Evolutionary conservation across 768 basidiomycete genomes (phyloP).

Genomic region (Sarcodon aspratus): DNA sequence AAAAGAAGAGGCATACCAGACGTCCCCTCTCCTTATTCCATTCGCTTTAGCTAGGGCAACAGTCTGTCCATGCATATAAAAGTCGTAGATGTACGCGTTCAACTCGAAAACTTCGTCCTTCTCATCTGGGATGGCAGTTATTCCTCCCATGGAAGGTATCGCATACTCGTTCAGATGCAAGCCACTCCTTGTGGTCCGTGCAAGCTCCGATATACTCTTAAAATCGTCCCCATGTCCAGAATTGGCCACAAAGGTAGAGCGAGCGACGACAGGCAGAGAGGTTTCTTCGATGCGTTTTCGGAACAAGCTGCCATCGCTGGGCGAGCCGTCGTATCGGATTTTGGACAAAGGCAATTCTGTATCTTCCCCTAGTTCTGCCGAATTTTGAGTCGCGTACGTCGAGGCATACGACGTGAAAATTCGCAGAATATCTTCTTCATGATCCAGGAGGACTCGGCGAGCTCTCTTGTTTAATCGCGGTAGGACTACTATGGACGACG

Average conservation of each 20-base stretch:
- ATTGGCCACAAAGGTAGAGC: conserved; percentile 56
- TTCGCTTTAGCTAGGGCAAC: conserved; percentile 37
- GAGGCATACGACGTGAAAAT: conserved; percentile 48
- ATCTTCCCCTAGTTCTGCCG: conserved; percentile 28
- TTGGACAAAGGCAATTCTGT: conserved; percentile 37
- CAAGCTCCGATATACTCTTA: conserved; percentile 36
- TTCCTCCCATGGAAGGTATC: conserved; percentile 40
- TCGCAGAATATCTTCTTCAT: conserved; percentile 36
- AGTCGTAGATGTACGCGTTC: conserved; percentile 62
- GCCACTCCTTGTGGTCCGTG: conserved; percentile 36
- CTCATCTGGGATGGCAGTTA: conserved; percentile 12
- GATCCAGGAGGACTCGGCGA: conserved; percentile 27
- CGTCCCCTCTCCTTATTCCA: conserved; percentile 45
- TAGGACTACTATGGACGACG: conserved; percentile 46
- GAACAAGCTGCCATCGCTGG: conserved; percentile 1
- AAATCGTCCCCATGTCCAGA: conserved; percentile 57
- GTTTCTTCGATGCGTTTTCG: not conserved
- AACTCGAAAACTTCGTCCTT: conserved; percentile 22
- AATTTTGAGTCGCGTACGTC: conserved; percentile 32
- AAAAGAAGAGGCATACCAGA: conserved; percentile 27
- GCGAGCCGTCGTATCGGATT: conserved; percentile 11
- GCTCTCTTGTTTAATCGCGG: conserved; percentile 33
- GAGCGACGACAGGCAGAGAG: conserved; percentile 21
- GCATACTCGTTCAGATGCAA: conserved; percentile 47
- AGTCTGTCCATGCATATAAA: conserved; percentile 54